Evolutionary conservation across 495 filamentous ascomycete species (phyloP), one percentile per base, ranked within the genome.

Genomic region (Trichoderma orchidacearum): DNA sequence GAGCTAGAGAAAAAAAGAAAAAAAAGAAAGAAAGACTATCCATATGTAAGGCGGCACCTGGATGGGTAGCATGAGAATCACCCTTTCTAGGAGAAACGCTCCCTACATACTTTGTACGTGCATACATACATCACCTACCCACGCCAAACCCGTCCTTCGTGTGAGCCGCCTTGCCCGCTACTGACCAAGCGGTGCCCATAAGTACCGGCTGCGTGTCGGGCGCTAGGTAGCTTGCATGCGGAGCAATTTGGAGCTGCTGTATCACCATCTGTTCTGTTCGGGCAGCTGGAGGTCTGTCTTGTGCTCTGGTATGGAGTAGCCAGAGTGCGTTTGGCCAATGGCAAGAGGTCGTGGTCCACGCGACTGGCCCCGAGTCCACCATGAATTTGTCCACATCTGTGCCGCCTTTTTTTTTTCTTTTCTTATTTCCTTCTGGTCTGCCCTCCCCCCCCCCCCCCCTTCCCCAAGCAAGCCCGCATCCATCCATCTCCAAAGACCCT

Each of bases 211-310:
- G 21, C 41, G n/a, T n/a, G n/a, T n/a, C n/a, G n/a, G n/a, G n/a
- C n/a, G n/a, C n/a, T n/a, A n/a, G n/a, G n/a, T 48, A 48, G 41
- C 18, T n/a, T 11, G 41, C 36, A 23, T 48, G 41, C 41, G 41
- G 41, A 48, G 41, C 41, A 48, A 48, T 27, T 48, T 48, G 41
- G 41, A 48, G 41, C 41, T 48, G 41, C 41, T 48, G 41, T 48
- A 27, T 48, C 41, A 48, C 41, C 41, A 48, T 48, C 41, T 48
- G 11, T 23, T 48, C 21, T 23, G 18, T 48, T 48, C 21, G 18
- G 41, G 41, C 9, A 48, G 41, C 27, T 48, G 41, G 41, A 48
- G 18, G 18, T 23, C 21, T 23, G 12, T n/a, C n/a, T n/a, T n/a
- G n/a, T n/a, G n/a, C n/a, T n/a, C n/a, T n/a, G n/a, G n/a, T n/a